phyloP scores from a whole-genome alignment of 805 yeast species.

The Wickerhamiella allomyrinae region DNA sequence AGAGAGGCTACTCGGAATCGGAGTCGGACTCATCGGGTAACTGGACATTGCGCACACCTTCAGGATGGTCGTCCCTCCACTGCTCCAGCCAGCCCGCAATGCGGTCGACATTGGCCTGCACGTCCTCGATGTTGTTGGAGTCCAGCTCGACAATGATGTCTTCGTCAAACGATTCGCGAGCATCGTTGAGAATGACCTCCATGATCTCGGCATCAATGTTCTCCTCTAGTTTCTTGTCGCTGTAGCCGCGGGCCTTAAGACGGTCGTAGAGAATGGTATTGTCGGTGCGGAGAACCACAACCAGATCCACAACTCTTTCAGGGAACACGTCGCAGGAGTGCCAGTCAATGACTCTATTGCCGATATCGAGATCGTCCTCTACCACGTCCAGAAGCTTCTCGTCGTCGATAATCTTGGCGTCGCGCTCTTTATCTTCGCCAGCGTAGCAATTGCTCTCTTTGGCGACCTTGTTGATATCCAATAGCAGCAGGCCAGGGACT shows the following conservation, averaged over 20 bases:
- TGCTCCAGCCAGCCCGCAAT: slow-evolving; percentile 56
- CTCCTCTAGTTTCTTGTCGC: slow-evolving; percentile 70
- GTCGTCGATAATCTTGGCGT: slow-evolving; percentile 82
- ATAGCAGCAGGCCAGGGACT: slow-evolving; percentile 36
- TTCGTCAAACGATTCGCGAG: slow-evolving; percentile 63
- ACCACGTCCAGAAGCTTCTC: slow-evolving; percentile 70
- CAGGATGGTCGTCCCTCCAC: slow-evolving; percentile 42
- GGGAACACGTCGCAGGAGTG: slow-evolving; percentile 95
- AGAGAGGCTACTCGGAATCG: slow-evolving; percentile 2
- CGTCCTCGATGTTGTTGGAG: slow-evolving; percentile 58
- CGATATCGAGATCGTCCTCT: slow-evolving; percentile 63
- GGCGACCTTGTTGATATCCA: slow-evolving; percentile 70
- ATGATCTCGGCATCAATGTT: slow-evolving; percentile 93
- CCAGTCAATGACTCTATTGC: slow-evolving; percentile 93
- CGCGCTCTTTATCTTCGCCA: slow-evolving; percentile 74
- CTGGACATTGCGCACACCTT: slow-evolving; percentile 12
- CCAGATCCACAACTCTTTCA: slow-evolving; percentile 80
- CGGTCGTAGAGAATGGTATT: slow-evolving; percentile 62
- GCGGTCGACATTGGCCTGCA: slow-evolving; percentile 73
- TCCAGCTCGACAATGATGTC: slow-evolving; percentile 69
- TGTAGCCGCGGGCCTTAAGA: slow-evolving; percentile 59
- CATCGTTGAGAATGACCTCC: slow-evolving; percentile 82
- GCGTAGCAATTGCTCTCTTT: slow-evolving; percentile 61
- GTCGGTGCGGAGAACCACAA: slow-evolving; percentile 73
- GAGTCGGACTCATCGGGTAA: slow-evolving; percentile 9